phyloP scores from a whole-genome alignment of 148 eudicot species.

The Nepenthes gracilis region DNA sequence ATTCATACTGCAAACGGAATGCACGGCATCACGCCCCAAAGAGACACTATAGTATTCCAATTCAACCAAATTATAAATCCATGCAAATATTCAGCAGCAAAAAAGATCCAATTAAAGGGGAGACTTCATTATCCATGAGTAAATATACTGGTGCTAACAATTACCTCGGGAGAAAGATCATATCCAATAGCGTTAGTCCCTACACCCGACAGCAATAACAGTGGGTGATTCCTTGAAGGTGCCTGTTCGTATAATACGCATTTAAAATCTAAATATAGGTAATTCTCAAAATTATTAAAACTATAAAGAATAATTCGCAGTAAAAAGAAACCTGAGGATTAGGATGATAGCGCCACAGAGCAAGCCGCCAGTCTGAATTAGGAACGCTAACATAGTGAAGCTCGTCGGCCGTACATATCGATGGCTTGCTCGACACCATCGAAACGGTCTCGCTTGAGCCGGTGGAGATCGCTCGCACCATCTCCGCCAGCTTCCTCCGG shows the following conservation, averaged over 20 bases:
- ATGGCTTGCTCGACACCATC: conserved; percentile 27
- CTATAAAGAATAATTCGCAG: not conserved
- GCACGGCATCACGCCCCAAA: no score
- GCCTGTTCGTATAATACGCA: conserved; percentile 28
- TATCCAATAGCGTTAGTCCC: conserved; percentile 96
- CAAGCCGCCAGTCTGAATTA: conserved; percentile 66
- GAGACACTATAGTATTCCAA: no score
- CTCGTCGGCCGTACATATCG: conserved; percentile 92
- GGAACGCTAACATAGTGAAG: conserved; percentile 77
- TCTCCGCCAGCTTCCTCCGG: conserved; percentile 2
- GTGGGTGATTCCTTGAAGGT: conserved; percentile 67
- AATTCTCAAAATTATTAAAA: not conserved
- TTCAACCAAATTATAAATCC: no score
- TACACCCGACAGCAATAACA: conserved; percentile 83
- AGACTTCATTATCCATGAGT: no score
- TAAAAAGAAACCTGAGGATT: conserved; percentile 38
- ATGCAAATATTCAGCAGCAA: no score
- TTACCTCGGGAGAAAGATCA: conserved; percentile 90
- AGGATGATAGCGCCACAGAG: conserved; percentile 91
- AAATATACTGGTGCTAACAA: not conserved
- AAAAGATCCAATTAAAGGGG: no score
- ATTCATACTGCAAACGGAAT: no score
- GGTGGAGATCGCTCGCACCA: conserved; percentile 37
- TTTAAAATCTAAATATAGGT: not conserved
- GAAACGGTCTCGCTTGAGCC: no score